phyloP scores from a whole-genome alignment of 164 flowering plant species.

The Macadamia tetraphylla region DNA sequence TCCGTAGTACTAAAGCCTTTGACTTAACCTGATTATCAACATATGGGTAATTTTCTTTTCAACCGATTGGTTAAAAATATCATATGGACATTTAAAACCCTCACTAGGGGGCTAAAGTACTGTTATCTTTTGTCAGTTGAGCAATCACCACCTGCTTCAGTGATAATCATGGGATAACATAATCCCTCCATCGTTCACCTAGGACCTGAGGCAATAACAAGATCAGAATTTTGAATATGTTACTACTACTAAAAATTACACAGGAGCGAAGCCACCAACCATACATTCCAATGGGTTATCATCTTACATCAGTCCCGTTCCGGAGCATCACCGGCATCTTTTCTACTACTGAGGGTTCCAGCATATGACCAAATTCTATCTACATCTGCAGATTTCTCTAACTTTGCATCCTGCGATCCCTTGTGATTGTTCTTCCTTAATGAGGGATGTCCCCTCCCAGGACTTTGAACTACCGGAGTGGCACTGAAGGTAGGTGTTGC shows the following conservation, averaged over 20 bases:
- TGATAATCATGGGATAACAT: too few relatives aligned
- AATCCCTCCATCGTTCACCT: not conserved
- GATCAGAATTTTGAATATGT: slow-evolving; percentile 4
- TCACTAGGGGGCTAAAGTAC: too few relatives aligned
- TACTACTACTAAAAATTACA: slow-evolving; percentile 12
- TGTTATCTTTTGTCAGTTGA: too few relatives aligned
- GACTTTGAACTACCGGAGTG: slow-evolving; percentile 25
- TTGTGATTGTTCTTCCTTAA: slow-evolving; percentile 5
- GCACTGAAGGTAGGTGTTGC: slow-evolving; percentile 33
- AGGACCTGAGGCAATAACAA: slow-evolving; percentile 4
- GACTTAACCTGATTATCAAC: too few relatives aligned
- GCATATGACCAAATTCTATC: slow-evolving; percentile 27
- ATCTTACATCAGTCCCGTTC: slow-evolving; percentile 20
- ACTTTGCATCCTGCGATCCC: slow-evolving; percentile 16
- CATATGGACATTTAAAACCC: too few relatives aligned
- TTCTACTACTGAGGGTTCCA: slow-evolving; percentile 25
- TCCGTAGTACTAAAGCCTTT: too few relatives aligned
- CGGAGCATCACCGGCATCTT: slow-evolving; percentile 21
- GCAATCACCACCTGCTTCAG: too few relatives aligned
- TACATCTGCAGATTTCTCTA: slow-evolving; percentile 17
- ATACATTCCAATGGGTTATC: not conserved
- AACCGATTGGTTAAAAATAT: too few relatives aligned
- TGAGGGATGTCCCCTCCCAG: slow-evolving; percentile 17
- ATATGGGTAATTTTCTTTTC: too few relatives aligned
- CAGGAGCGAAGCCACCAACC: slow-evolving; percentile 4